These are phyloP conservation scores for Phytopythium vexans DNA, from an alignment of 352 stramenopile species.

Conservation along the genomic window DNA sequence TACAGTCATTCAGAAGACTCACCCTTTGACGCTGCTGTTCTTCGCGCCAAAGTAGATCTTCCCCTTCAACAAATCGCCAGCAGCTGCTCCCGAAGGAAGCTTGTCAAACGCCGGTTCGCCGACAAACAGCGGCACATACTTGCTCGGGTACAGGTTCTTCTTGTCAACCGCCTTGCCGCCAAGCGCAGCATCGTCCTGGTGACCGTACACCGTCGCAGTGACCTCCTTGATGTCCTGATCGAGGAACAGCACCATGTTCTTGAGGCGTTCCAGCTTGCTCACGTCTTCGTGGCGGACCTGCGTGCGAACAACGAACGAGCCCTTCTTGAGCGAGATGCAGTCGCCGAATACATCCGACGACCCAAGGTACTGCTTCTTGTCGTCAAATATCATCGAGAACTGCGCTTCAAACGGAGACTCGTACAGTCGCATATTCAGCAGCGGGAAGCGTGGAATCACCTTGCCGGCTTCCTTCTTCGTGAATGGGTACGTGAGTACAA, in stretches of 20 bases:
- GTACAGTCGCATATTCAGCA: constrained; percentile 89
- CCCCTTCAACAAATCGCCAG: constrained; percentile 64
- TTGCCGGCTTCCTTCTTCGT: constrained; percentile 81
- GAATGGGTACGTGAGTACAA: constrained; percentile 90
- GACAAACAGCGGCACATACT: constrained; percentile 70
- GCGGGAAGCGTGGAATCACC: constrained; percentile 73
- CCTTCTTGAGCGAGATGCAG: constrained; percentile 84
- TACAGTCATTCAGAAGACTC: constrained; percentile 7
- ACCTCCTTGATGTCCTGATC: constrained; percentile 77
- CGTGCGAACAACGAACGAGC: constrained; percentile 64
- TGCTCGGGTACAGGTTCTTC: constrained; percentile 42
- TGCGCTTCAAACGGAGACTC: constrained; percentile 93
- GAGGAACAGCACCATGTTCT: constrained; percentile 76
- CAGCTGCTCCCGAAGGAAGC: constrained; percentile 42
- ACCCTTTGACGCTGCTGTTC: constrained; percentile 57
- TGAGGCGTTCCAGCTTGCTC: constrained; percentile 77
- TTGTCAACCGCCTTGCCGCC: constrained; percentile 54
- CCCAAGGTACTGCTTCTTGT: constrained; percentile 91
- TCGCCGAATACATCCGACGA: constrained; percentile 85
- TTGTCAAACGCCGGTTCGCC: constrained; percentile 73
- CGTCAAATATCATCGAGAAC: constrained; percentile 92
- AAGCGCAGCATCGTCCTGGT: constrained; percentile 64
- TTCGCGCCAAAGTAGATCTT: constrained; percentile 79
- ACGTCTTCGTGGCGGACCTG: constrained; percentile 83
- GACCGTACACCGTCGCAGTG: constrained; percentile 45